These are phyloP conservation scores for Pseudoneurospora amorphoporcata DNA, from an alignment of 495 filamentous ascomycete species.

Conservation along the genomic window DNA sequence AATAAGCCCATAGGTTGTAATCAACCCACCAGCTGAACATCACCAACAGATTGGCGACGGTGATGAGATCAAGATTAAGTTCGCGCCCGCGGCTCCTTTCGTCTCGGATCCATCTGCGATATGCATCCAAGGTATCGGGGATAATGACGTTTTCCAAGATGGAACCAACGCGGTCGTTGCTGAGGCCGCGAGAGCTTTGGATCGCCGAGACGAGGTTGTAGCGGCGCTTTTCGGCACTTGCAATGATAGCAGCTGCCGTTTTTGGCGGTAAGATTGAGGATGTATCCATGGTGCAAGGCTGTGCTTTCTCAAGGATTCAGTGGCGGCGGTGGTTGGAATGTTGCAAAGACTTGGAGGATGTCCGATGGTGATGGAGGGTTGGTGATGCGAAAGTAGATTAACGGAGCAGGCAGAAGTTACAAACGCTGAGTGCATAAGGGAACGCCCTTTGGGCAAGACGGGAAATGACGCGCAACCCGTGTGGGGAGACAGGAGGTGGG, in stretches of 20 bases:
- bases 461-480: background rate
- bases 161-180: background rate
- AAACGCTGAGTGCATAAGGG: background rate
- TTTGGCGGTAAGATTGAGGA: background rate
- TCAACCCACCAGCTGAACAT: background rate
- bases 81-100: background rate
- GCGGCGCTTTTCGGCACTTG: background rate
- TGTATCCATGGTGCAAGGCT: background rate
- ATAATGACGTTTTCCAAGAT: background rate
- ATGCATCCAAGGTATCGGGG: background rate
- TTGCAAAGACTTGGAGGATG: background rate
- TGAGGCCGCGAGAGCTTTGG: background rate
- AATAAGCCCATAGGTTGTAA: background rate
- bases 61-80: background rate
- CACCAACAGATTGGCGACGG: background rate
- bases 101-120: background rate
- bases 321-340: background rate
- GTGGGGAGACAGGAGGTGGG: background rate
- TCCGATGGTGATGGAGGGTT: background rate
- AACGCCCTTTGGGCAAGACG: background rate
- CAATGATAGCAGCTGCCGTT: background rate
- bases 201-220: background rate
- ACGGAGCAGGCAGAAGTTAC: background rate
- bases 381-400: background rate
- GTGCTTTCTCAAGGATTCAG: background rate